Percentiles rank a stretch among this genome's conserved stretches.
Evolutionary conservation across 768 basidiomycete genomes (phyloP).

Genomic region (Termitomyces sp.): DNA sequence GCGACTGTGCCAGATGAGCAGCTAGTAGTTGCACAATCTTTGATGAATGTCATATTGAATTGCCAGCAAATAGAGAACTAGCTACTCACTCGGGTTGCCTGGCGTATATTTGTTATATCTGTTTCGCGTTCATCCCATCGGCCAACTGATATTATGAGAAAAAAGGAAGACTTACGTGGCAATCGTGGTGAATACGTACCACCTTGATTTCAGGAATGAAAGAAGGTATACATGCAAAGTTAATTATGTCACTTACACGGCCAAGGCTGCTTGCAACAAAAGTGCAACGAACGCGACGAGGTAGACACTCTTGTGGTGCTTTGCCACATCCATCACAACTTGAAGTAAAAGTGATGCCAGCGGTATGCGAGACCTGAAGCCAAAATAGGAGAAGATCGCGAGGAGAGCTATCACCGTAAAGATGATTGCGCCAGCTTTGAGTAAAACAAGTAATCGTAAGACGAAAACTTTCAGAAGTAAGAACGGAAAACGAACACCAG

Average conservation of each 20-base stretch:
- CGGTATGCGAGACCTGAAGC: constrained; percentile 69
- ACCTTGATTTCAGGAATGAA: constrained; percentile 34
- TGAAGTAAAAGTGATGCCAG: constrained; percentile 76
- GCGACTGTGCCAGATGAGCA: constrained; percentile 77
- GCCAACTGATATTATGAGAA: neutral
- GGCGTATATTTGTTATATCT: constrained; percentile 73
- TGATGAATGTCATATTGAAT: neutral
- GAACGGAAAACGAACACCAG: constrained; percentile 54
- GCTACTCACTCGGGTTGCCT: constrained; percentile 58
- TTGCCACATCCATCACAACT: constrained; percentile 76
- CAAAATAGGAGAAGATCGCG: constrained; percentile 73
- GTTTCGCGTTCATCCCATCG: neutral
- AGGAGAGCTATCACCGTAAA: constrained; percentile 78
- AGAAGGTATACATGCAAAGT: neutral
- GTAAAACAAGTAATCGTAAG: neutral
- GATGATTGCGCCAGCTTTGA: constrained; percentile 73
- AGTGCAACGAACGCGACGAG: constrained; percentile 70
- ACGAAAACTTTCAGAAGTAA: neutral
- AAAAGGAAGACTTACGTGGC: constrained; percentile 47
- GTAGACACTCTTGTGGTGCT: constrained; percentile 65
- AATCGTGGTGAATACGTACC: constrained; percentile 75
- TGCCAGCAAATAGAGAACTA: neutral
- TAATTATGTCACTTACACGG: constrained; percentile 49
- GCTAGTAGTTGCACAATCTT: constrained; percentile 18
- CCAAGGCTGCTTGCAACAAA: constrained; percentile 65